Base-by-base conservation (phyloP, 495 filamentous ascomycete species). In the Aspergillus campestris region DNA sequence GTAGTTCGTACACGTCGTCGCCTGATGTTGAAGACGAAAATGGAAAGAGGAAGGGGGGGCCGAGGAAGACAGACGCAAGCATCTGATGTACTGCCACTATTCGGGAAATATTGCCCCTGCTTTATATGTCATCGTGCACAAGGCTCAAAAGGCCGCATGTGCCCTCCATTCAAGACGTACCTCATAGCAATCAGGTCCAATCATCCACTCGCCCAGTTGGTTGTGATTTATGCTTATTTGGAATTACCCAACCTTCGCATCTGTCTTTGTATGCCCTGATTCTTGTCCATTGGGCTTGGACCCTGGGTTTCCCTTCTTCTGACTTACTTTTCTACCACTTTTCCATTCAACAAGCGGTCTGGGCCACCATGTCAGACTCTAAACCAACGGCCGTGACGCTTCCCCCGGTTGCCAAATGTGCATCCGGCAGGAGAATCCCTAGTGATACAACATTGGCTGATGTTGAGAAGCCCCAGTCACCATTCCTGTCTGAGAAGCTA, bases 401-500 rank as follows among this genome's bases (percentile, higher is more conserved):
- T 28, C 61, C 65, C 7, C 55, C 59, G 12, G 40, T 55, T 9
- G 58, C 51, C 14, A 38, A 48, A 40, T 57, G 51, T 48, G 43
- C 58, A 3, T 41, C 40, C 8, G 50, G 36, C 18, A 46, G 57
- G 10, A 29, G 45, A 8, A 51, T 40, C 13, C 48, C 51, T 1
- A 62, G 55, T 33, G 57, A 54, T 38, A 31, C 45, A 5, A 60
- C 58, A 24, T 54, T 65, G 34, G 46, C 48, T n/a, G 56, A 64
- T 42, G 49, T 49, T 9, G 52, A 59, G 9, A 46, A 41, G 1
- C 27, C 44, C 12, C 36, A 59, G 47, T 44, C 51, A 18, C 62
- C 66, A 42, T 53, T 32, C 28, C 6, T 53, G 7, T 58, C 57
- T 7, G 60, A 66, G 50, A 64, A 63, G 44, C 47, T 51, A 44